phyloP scores from a whole-genome alignment of 495 filamentous ascomycete genomes.

The Podospora appendiculata region DNA sequence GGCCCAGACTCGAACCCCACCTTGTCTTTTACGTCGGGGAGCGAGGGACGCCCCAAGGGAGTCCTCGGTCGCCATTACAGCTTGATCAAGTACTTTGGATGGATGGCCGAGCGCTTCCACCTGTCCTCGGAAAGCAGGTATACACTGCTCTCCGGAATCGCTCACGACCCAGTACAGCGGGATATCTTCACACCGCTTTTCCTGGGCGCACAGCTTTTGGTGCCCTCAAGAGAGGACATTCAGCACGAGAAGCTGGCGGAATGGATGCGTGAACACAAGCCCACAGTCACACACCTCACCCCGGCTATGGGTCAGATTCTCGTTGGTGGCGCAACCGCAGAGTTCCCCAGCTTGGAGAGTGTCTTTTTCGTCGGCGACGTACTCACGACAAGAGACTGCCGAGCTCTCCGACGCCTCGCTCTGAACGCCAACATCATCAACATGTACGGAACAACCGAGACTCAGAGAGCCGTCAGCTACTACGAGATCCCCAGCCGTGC shows the following conservation, averaged over 20 bases:
- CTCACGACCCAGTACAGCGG: constrained; percentile 85
- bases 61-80: constrained; percentile 85
- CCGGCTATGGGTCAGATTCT: constrained; percentile 96
- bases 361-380: constrained; percentile 95
- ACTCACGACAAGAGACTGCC: constrained; percentile 79
- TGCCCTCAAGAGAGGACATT: constrained; percentile 80
- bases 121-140: constrained; percentile 71
- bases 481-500: constrained; percentile 71
- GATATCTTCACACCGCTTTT: constrained; percentile 95
- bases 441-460: constrained; percentile 93
- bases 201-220: constrained; percentile 71
- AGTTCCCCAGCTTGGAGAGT: constrained; percentile 70
- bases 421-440: constrained; percentile 75
- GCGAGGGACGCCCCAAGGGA: constrained; percentile 68
- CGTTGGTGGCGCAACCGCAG: constrained; percentile 70
- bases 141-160: constrained; percentile 77
- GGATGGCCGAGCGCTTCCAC: constrained; percentile 82
- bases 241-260: constrained; percentile 81
- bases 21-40: constrained; percentile 77
- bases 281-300: constrained; percentile 85
- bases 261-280: constrained; percentile 76
- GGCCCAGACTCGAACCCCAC: constrained; percentile 86
- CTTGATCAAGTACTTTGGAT: constrained; percentile 78
- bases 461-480: constrained; percentile 78
- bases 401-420: constrained; percentile 68